Evolutionary conservation across 345 rosid genomes (phyloP), one percentile per base, ranked within the genome.

Genomic region (Citrus hindsii): DNA sequence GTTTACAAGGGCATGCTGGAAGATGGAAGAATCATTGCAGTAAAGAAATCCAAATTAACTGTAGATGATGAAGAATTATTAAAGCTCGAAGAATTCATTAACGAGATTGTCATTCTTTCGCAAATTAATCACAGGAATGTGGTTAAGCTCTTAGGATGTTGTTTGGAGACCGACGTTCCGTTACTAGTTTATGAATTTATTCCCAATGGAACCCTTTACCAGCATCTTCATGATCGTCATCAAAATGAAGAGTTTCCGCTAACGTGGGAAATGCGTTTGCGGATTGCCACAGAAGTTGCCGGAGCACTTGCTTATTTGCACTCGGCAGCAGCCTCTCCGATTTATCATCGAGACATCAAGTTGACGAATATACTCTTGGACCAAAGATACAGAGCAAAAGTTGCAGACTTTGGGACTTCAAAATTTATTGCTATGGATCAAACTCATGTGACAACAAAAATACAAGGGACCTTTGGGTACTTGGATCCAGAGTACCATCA

Each of bases 1-100:
- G 68, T 61, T 6, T 73, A 56, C 16, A 73, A 73, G n/a, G 76
- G 76, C 25, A 73, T 73, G 76, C 9, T 73, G 2, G 51, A 3
- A 1, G 67, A 73, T 37, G 76, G 67, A 73, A n/a, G 55, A 73
- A 73, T 73, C 9, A 46, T 76, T 32, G 72, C 79, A 10, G 64
- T 76, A 6, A 76, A 76, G 9, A 76, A 53, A 30, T 76, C 73
- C 32, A 65, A 63, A 33, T 40, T 40, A 40, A 12, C 13, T 9
- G 33, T 55, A 13, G 28, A 33, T 13, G 64, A 76, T 53, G n/a
- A 66, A 40, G 46, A 40, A 40, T 9, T 40, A 33, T 33, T 5
- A 24, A 76, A 53, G 32, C 30, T 76, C 9, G 65, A 76, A 30
- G 71, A 67, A 76, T 74, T 38, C 76, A 74, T 60, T 9, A 60